phyloP scores from a whole-genome alignment of 495 filamentous ascomycete species.

The Aspergillus coremiiformis region DNA sequence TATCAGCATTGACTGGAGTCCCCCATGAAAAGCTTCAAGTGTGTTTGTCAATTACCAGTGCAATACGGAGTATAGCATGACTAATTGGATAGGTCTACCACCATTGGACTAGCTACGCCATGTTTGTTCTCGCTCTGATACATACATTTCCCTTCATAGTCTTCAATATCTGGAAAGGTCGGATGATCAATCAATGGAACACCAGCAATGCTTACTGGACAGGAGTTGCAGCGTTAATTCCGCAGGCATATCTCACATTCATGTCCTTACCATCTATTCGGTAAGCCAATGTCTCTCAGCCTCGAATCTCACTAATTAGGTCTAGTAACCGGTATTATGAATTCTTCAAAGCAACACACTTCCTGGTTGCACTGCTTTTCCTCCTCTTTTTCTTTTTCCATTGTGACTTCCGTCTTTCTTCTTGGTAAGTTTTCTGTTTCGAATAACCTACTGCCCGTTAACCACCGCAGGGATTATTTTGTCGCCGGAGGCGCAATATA shows the following conservation, averaged over 20 bases:
- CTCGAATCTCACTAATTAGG: neutral
- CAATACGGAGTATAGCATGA: neutral
- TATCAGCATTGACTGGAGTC: conserved; percentile 46
- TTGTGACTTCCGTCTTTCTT: conserved; percentile 48
- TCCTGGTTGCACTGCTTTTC: conserved; percentile 45
- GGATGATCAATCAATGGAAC: conserved; percentile 43
- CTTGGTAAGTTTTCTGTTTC: conserved; percentile 35
- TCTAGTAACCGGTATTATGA: conserved; percentile 49
- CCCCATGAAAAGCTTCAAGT: conserved; percentile 48
- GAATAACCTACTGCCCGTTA: conserved; percentile 1
- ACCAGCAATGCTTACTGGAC: conserved; percentile 46
- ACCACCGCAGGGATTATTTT: conserved; percentile 47
- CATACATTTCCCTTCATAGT: conserved; percentile 56
- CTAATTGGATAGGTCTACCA: conserved; percentile 30
- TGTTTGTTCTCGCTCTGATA: conserved; percentile 45
- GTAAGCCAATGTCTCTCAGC: conserved; percentile 19
- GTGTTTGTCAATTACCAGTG: neutral
- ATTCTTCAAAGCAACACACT: conserved; percentile 52
- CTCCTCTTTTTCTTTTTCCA: conserved; percentile 52
- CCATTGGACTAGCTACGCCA: conserved; percentile 46
- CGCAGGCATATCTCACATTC: conserved; percentile 49
- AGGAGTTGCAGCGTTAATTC: conserved; percentile 46
- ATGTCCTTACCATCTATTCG: conserved; percentile 43
- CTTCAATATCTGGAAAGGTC: conserved; percentile 39
- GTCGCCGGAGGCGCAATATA: conserved; percentile 49